These are phyloP conservation scores for Chaetomiaceae sp. DNA, from an alignment of 2,329 filamentous ascomycete species.

Conservation along the genomic window DNA sequence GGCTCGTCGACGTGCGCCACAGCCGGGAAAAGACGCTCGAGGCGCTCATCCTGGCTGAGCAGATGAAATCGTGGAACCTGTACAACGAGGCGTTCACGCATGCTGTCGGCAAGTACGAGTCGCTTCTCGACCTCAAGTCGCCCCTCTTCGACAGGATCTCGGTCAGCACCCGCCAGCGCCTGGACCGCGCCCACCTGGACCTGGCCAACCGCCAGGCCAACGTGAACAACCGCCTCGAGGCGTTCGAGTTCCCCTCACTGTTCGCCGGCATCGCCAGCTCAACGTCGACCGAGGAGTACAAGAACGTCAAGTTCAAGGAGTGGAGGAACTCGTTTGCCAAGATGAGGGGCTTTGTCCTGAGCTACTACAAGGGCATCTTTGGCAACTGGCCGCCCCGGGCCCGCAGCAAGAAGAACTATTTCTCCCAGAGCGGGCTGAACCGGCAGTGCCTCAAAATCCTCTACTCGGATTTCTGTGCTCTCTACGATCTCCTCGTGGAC, in stretches of 20 bases:
- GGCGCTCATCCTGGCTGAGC: slow-evolving; percentile 81
- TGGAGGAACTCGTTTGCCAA: slow-evolving; percentile 74
- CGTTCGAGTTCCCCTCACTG: slow-evolving; percentile 87
- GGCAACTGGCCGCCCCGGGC: slow-evolving; percentile 86
- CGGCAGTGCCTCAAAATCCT: slow-evolving; percentile 74
- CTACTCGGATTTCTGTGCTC: slow-evolving; percentile 77
- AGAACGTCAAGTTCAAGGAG: slow-evolving; percentile 72
- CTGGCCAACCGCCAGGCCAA: slow-evolving; percentile 67
- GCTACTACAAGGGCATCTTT: slow-evolving; percentile 58
- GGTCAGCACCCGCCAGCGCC: slow-evolving; percentile 65
- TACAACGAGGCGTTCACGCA: slow-evolving; percentile 93
- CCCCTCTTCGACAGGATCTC: slow-evolving; percentile 69
- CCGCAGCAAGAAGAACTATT: slow-evolving; percentile 84
- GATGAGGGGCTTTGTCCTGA: slow-evolving; percentile 68
- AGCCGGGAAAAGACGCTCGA: slow-evolving; percentile 88
- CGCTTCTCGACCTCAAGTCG: slow-evolving; percentile 62
- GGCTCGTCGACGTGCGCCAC: slow-evolving; percentile 71
- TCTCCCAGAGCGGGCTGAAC: slow-evolving; percentile 82
- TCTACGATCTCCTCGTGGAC: slow-evolving; percentile 88
- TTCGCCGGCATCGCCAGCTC: slow-evolving; percentile 87
- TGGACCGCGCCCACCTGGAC: slow-evolving; percentile 79
- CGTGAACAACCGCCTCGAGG: slow-evolving; percentile 68
- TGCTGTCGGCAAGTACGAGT: slow-evolving; percentile 78
- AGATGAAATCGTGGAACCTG: slow-evolving; percentile 73
- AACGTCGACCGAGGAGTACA: slow-evolving; percentile 71